Conservation (phyloP, 345 rosid species). For the Hypericum androsaemum region DNA sequence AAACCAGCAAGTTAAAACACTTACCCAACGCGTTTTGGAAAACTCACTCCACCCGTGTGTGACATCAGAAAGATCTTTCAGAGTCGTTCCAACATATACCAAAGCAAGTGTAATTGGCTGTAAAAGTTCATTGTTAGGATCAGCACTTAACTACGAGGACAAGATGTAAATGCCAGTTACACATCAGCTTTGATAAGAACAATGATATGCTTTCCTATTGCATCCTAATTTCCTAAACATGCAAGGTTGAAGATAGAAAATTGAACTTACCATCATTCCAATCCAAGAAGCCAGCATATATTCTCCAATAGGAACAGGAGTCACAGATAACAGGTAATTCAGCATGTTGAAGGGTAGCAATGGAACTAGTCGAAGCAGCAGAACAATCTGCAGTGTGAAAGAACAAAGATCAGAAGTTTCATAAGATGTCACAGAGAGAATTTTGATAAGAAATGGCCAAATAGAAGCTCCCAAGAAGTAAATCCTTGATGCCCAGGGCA, state of each 20-base stretch:
- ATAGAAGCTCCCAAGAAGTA: not conserved
- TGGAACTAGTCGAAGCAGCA: constrained; percentile 52
- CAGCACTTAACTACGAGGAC: no score
- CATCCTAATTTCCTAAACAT: no score
- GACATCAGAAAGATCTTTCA: constrained; percentile 46
- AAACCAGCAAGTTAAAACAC: not conserved
- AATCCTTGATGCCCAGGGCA: not conserved
- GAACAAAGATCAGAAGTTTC: constrained; percentile 1
- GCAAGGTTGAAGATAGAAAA: not conserved
- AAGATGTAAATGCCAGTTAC: no score
- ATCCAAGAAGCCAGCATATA: constrained; percentile 47
- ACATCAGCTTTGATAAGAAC: no score
- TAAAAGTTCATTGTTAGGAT: not conserved
- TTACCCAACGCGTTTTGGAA: constrained; percentile 41
- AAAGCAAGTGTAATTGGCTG: constrained; percentile 49
- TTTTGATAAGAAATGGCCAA: not conserved
- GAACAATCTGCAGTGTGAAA: constrained; percentile 34
- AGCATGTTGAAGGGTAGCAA: constrained; percentile 47
- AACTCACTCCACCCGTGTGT: constrained; percentile 44
- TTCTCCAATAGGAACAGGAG: constrained; percentile 39
- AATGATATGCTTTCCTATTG: no score
- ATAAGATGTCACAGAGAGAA: not conserved
- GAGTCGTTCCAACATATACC: constrained; percentile 47
- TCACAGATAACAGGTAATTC: constrained; percentile 51
- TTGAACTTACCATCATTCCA: constrained; percentile 45